Base-by-base conservation (phyloP, 768 basidiomycete species). In the Calocybe indica region DNA sequence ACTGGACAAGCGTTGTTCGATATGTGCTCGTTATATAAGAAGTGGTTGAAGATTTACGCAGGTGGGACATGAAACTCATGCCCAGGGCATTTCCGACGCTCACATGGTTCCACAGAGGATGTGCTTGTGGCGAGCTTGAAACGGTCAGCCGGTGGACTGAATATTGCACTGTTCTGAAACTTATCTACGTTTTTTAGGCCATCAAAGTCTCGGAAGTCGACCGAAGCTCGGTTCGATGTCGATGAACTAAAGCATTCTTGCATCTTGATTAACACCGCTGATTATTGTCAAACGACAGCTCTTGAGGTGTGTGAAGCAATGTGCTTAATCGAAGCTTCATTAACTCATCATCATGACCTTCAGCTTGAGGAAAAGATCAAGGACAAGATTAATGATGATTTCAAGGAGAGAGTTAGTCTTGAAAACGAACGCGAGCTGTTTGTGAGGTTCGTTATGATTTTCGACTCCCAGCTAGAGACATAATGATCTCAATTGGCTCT, bases 271-370 rank as follows among this genome's bases (percentile, higher is more conserved):
- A 98, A 99, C 58, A 99, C 96, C 0, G 95, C 94, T 1, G 94
- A 98, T 60, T 99, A 98, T 61, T 99, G 96, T 59, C 88, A 93
- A 53, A 82, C 80, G 1, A 99, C 95, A 2, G 90, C 94, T 1
- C 59, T 82, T 13, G 92, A 96, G 78, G 93, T 86, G 56, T 7
- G 71, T 40, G 6, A 4, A 5, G 10, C 5, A 22, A 22, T 22
- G 22, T 22, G 22, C 22, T 22, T 22, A 22, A 2, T 22, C 22
- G 22, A 1, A 4, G 22, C 22, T 22, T 22, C 22, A 22, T 22
- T 22, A 30, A 31, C 11, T 51, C 37, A 37, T 12, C 39, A 35
- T 29, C 15, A 32, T 38, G 15, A 49, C 35, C 42, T 40, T 10
- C 59, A 97, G 92, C 76, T 99, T 29, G 96, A 98, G 60, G 92